These are phyloP conservation scores for Termitomyces eurrhizus DNA, from an alignment of 768 basidiomycete genomes.

Conservation along the genomic window DNA sequence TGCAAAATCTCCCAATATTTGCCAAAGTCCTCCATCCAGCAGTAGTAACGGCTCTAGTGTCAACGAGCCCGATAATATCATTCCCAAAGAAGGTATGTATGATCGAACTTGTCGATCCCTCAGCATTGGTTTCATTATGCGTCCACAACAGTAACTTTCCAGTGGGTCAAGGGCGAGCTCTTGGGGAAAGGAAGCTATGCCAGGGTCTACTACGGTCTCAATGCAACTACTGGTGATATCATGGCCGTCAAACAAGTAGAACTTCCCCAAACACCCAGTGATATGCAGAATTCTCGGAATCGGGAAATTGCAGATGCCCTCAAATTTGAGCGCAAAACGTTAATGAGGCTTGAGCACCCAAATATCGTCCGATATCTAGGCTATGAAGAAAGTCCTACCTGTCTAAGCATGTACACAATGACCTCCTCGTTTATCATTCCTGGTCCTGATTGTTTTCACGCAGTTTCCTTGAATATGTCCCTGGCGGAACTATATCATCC, in stretches of 20 bases:
- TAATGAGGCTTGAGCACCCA: constrained; percentile 85
- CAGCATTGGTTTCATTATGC: not conserved
- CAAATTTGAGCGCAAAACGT: constrained; percentile 80
- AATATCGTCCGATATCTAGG: constrained; percentile 93
- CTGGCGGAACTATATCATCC: constrained; percentile 87
- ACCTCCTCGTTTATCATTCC: not conserved
- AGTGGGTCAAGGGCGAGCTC: constrained; percentile 90
- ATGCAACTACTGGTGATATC: constrained; percentile 87
- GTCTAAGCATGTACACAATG: constrained; percentile 71
- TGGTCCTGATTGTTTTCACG: constrained; percentile 5
- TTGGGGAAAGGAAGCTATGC: constrained; percentile 95
- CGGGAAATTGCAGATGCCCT: constrained; percentile 73
- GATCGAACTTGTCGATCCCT: not conserved
- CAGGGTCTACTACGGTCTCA: constrained; percentile 85
- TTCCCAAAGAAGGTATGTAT: constrained; percentile 16
- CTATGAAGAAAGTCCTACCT: constrained; percentile 69
- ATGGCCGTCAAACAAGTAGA: constrained; percentile 98
- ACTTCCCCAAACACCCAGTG: constrained; percentile 68
- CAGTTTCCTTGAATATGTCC: constrained; percentile 94
- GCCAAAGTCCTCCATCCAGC: not conserved
- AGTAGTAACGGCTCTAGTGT: not conserved
- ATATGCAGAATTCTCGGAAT: constrained; percentile 62
- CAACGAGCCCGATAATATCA: not conserved
- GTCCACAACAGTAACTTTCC: constrained; percentile 54
- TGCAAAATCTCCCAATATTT: not conserved